These are phyloP conservation scores for Aspergillus sp. DNA, from an alignment of 2,329 filamentous ascomycete species.

Conservation along the genomic window DNA sequence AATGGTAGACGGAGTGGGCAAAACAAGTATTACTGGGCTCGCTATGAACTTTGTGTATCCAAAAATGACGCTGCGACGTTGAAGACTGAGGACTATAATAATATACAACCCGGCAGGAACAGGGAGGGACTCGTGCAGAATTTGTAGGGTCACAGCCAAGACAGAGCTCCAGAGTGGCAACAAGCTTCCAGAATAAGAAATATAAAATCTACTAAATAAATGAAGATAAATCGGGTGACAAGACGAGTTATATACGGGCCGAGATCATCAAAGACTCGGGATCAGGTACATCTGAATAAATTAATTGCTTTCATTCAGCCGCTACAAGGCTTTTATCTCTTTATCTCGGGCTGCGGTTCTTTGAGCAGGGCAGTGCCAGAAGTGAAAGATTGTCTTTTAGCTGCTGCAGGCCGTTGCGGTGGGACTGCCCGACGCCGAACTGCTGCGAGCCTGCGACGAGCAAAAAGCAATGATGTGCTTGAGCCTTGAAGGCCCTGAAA, in stretches of 20 bases:
- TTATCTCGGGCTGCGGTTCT: not conserved
- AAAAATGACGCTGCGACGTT: not conserved
- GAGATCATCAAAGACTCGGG: not conserved
- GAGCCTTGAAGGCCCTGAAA: not conserved
- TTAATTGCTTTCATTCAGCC: slow-evolving; percentile 1
- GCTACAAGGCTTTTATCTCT: slow-evolving; percentile 4
- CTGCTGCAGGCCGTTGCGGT: not conserved
- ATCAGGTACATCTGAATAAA: not conserved
- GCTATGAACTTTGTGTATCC: not conserved
- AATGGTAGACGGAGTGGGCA: not conserved
- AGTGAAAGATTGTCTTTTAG: not conserved
- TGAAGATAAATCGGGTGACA: not conserved
- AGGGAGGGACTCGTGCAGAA: slow-evolving; percentile 7
- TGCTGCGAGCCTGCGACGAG: not conserved
- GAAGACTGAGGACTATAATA: not conserved
- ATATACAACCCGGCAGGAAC: slow-evolving; percentile 7
- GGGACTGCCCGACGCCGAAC: slow-evolving; percentile 1
- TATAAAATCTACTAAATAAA: not conserved
- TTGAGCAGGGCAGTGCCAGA: not conserved
- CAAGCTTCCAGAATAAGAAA: not conserved
- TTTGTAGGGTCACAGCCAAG: slow-evolving; percentile 10
- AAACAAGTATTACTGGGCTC: not conserved
- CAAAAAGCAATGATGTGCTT: not conserved
- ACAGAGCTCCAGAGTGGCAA: slow-evolving; percentile 2
- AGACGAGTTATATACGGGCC: not conserved